Evolutionary conservation across 2,329 filamentous ascomycete genomes (phyloP).

Genomic region (Sphaceloma murrayae): DNA sequence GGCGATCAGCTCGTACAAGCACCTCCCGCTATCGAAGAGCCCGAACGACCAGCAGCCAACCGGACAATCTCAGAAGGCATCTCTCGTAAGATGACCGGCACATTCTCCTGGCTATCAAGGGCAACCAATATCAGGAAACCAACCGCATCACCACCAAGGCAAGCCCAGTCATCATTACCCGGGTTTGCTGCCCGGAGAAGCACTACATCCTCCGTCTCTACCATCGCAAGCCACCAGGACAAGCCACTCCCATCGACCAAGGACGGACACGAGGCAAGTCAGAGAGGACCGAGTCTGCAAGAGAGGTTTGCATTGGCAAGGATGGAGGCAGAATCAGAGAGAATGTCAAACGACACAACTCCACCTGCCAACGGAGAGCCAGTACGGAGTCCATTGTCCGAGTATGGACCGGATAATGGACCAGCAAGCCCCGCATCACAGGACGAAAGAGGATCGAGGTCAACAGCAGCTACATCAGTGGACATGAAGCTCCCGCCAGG

Average conservation of each 20-base stretch:
- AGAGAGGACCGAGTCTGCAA: slow-evolving; percentile 47
- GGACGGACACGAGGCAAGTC: slow-evolving; percentile 49
- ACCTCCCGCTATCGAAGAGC: slow-evolving; percentile 9
- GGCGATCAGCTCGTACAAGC: slow-evolving; percentile 2
- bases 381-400: slow-evolving; percentile 12
- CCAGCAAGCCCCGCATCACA: slow-evolving; percentile 21
- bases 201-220: slow-evolving; percentile 70
- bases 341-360: slow-evolving; percentile 31
- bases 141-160: slow-evolving; percentile 43
- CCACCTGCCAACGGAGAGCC: slow-evolving; percentile 25
- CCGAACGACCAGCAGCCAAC: slow-evolving; percentile 7
- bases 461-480: slow-evolving; percentile 33
- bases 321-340: slow-evolving; percentile 56
- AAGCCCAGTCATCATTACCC: slow-evolving; percentile 21
- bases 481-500: slow-evolving; percentile 69
- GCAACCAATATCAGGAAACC: slow-evolving; percentile 48
- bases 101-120: slow-evolving; percentile 77
- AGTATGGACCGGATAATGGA: slow-evolving; percentile 13
- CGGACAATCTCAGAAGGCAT: slow-evolving; percentile 16
- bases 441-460: slow-evolving; percentile 20
- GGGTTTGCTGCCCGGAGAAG: slow-evolving; percentile 48
- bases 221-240: slow-evolving; percentile 70
- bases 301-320: slow-evolving; percentile 71
- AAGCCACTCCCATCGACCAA: slow-evolving; percentile 69
- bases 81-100: slow-evolving; percentile 67